phyloP scores from a whole-genome alignment of 1,139 yeast species.

The Blastobotrys arbuscula region DNA sequence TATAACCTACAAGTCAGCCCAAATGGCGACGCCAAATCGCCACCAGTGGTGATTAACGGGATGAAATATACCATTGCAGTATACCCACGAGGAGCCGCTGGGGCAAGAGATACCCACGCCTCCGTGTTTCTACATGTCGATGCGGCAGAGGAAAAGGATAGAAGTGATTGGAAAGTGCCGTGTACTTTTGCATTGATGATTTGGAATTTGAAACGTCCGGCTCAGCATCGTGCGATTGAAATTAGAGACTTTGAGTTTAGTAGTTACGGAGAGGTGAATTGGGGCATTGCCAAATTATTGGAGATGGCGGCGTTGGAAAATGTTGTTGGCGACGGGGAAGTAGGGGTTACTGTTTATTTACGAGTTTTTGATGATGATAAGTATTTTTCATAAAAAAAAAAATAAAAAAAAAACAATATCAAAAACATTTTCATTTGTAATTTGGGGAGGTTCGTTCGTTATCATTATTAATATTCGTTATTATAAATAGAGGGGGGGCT shows the following conservation, averaged over 20 bases:
- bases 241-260: conserved; percentile 12
- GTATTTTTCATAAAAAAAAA: neutral
- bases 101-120: conserved; percentile 9
- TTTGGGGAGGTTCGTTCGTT: too few relatives aligned
- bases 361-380: conserved; percentile 12
- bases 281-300: conserved; percentile 11
- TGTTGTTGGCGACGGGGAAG: conserved; percentile 1
- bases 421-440: too few relatives aligned
- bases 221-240: conserved; percentile 10
- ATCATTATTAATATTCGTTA: neutral
- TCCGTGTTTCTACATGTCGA: conserved; percentile 11
- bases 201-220: conserved; percentile 10
- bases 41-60: conserved; percentile 11
- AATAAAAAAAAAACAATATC: neutral
- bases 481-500: neutral
- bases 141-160: conserved; percentile 2
- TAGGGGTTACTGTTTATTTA: conserved; percentile 9
- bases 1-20: conserved; percentile 8
- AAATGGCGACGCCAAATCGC: conserved; percentile 12
- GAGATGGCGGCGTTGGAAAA: conserved; percentile 4
- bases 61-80: conserved; percentile 11
- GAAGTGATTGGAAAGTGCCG: conserved; percentile 9
- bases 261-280: conserved; percentile 10
- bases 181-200: conserved; percentile 12
- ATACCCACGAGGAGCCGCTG: conserved; percentile 13